These are phyloP conservation scores for Mortierella claussenii DNA, from an alignment of 192 early-diverging fungal species.

Conservation along the genomic window DNA sequence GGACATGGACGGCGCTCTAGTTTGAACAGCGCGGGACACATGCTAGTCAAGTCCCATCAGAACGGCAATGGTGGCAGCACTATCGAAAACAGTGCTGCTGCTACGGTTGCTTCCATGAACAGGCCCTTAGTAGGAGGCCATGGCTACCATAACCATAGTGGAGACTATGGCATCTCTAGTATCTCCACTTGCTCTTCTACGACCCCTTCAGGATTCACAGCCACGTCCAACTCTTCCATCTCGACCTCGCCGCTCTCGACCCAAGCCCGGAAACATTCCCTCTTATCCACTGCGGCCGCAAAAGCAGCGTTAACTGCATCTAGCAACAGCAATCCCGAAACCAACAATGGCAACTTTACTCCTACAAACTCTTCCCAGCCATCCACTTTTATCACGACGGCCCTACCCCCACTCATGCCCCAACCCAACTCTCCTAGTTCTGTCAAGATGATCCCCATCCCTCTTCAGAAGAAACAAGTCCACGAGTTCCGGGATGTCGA, in stretches of 20 bases:
- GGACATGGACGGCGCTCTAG: slow-evolving; percentile 27
- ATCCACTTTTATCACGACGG: not conserved
- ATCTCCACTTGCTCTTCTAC: slow-evolving; percentile 36
- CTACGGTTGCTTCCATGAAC: too few species aligned
- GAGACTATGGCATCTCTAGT: slow-evolving; percentile 1
- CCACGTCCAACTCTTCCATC: slow-evolving; percentile 13
- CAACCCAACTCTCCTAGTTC: not conserved
- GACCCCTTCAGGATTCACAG: slow-evolving; percentile 27
- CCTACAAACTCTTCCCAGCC: too few species aligned
- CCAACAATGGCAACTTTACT: too few species aligned
- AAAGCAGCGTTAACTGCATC: not conserved
- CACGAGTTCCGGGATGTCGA: slow-evolving; percentile 19
- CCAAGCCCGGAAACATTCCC: slow-evolving; percentile 11
- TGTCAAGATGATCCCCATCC: not conserved
- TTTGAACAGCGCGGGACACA: not conserved
- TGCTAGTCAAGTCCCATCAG: not conserved
- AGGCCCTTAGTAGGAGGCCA: too few species aligned
- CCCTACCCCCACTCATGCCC: too few species aligned
- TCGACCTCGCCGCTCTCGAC: slow-evolving; percentile 13
- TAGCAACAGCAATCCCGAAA: too few species aligned
- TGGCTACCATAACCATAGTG: too few species aligned
- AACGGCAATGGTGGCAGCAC: not conserved
- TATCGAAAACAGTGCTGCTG: not conserved
- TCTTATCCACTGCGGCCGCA: not conserved
- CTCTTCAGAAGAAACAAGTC: not conserved